These are phyloP conservation scores for Spiraea crenata DNA, from an alignment of 331 rosid genomes.

Conservation along the genomic window DNA sequence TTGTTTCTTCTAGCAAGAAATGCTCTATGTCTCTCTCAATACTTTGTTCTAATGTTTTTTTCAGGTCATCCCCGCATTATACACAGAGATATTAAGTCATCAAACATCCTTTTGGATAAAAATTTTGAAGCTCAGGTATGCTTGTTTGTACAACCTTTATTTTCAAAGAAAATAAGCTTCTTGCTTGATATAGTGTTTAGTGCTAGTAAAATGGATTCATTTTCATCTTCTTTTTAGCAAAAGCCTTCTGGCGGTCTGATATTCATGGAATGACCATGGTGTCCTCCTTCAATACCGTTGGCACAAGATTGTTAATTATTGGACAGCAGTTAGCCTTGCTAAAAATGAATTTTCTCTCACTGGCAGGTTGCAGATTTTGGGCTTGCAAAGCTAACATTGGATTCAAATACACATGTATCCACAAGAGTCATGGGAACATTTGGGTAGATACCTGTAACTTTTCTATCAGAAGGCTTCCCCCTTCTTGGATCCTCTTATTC, in stretches of 20 bases:
- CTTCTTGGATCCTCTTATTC: background rate
- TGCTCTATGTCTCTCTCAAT: constrained; percentile 6
- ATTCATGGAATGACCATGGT: constrained; percentile 1
- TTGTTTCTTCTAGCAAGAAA: no score
- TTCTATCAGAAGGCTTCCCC: background rate
- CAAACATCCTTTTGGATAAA: constrained; percentile 85
- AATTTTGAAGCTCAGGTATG: constrained; percentile 90
- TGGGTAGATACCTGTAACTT: constrained; percentile 55
- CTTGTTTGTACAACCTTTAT: constrained; percentile 20
- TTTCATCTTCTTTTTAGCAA: background rate
- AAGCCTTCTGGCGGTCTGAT: background rate
- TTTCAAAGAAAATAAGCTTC: constrained; percentile 2
- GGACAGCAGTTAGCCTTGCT: constrained; percentile 21
- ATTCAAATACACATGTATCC: constrained; percentile 84
- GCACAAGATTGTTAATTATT: background rate
- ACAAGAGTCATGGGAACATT: constrained; percentile 99
- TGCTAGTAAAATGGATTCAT: background rate
- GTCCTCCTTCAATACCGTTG: background rate
- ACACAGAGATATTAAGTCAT: constrained; percentile 97
- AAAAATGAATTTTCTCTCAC: constrained; percentile 20
- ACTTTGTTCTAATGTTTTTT: constrained; percentile 28
- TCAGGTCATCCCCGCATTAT: constrained; percentile 99
- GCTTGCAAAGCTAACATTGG: constrained; percentile 89
- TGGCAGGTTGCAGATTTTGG: constrained; percentile 97
- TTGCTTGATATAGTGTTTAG: constrained; percentile 14